These are phyloP conservation scores for Gynandropsis gynandra DNA, from an alignment of 345 rosid genomes.

Conservation along the genomic window DNA sequence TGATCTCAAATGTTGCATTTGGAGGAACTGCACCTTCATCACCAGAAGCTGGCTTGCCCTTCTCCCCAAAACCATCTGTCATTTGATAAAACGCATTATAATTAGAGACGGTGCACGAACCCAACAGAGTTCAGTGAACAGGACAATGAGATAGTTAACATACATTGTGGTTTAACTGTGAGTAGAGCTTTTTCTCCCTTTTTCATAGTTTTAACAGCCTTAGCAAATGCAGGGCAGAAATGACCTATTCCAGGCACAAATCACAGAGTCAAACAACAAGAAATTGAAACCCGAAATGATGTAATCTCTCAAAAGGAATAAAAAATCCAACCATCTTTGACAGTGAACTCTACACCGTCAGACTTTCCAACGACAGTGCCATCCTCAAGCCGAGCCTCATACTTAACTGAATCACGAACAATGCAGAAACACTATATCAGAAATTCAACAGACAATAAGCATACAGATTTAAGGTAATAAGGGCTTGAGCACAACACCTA, in stretches of 20 bases:
- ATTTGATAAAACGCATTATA: too few relatives aligned
- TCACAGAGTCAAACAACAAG: constrained; percentile 2
- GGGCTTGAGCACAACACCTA: constrained; percentile 28
- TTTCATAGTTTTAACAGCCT: constrained; percentile 90
- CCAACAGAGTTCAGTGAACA: too few relatives aligned
- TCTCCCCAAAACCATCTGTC: too few relatives aligned
- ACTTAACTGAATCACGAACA: constrained; percentile 47
- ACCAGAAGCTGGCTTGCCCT: too few relatives aligned
- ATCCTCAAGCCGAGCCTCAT: constrained; percentile 68
- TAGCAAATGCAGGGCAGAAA: constrained; percentile 77
- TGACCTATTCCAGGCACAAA: constrained; percentile 36
- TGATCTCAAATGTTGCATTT: constrained; percentile 49
- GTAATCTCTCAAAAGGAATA: background rate
- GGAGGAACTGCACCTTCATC: too few relatives aligned
- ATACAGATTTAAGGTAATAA: background rate
- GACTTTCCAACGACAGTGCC: constrained; percentile 58
- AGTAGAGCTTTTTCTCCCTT: constrained; percentile 72
- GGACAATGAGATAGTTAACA: too few relatives aligned
- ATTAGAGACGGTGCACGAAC: too few relatives aligned
- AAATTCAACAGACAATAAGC: background rate
- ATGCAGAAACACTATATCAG: background rate
- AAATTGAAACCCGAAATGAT: background rate
- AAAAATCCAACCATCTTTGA: constrained; percentile 50
- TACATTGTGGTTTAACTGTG: too few relatives aligned
- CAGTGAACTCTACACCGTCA: constrained; percentile 74